Conservation (phyloP, 768 basidiomycete genomes). For the Boletus pseudo-olivaceus region DNA sequence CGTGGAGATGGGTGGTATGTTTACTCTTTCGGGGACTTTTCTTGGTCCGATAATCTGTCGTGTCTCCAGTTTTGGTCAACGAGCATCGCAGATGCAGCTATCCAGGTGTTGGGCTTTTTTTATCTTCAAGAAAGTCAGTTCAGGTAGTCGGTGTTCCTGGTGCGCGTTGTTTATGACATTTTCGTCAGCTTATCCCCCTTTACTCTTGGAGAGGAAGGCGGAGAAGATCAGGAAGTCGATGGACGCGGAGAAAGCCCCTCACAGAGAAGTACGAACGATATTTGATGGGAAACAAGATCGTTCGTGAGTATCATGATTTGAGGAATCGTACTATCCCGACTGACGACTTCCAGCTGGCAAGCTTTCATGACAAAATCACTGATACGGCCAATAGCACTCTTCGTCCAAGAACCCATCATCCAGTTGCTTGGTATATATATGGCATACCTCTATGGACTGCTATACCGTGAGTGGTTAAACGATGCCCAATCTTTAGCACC, state of each 20-base stretch:
- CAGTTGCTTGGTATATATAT: conserved; percentile 66
- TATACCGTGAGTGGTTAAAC: conserved; percentile 45
- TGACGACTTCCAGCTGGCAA: conserved; percentile 41
- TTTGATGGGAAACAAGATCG: conserved; percentile 41
- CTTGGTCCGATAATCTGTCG: background rate
- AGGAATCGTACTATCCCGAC: background rate
- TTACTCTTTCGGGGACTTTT: background rate
- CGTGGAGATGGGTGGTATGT: conserved; percentile 72
- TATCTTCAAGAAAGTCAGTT: conserved; percentile 61
- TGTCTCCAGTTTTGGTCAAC: conserved; percentile 60
- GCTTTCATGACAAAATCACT: conserved; percentile 51
- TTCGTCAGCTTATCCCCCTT: conserved; percentile 25
- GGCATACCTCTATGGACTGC: conserved; percentile 63
- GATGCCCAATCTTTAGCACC: background rate
- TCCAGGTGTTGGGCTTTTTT: conserved; percentile 56
- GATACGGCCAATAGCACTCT: conserved; percentile 65
- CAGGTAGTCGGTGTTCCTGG: background rate
- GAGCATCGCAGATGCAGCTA: conserved; percentile 48
- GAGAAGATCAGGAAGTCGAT: conserved; percentile 39
- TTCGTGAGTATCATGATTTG: conserved; percentile 35
- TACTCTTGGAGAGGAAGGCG: conserved; percentile 51
- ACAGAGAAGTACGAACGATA: conserved; percentile 43
- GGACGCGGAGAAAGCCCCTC: conserved; percentile 45
- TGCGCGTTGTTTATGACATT: conserved; percentile 14
- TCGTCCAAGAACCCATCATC: conserved; percentile 59